A percentile compares a stretch with the other conserved stretches of the same genome.
phyloP scores from a whole-genome alignment of 805 yeast genomes.

The Wickerhamomyces bovis region DNA sequence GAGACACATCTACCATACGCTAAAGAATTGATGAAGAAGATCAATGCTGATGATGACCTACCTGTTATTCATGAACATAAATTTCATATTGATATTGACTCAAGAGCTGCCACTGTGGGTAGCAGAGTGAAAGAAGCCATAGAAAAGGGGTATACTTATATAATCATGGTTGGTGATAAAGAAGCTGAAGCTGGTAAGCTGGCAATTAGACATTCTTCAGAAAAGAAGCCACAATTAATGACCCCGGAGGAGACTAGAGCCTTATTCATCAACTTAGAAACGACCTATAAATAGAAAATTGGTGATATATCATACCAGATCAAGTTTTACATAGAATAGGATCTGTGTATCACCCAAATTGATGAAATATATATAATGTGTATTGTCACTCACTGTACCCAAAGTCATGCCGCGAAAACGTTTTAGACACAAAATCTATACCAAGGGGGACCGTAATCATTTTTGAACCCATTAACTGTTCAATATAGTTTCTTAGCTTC shows the following conservation, averaged over 20 bases:
- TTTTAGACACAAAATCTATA: not conserved
- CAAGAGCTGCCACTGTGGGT: conserved; percentile 72
- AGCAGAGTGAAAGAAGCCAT: conserved; percentile 76
- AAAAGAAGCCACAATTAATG: conserved; percentile 37
- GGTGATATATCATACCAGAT: not conserved
- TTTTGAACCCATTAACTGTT: no score
- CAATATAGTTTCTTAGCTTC: not conserved
- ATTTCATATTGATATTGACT: conserved; percentile 73
- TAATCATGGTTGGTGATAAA: conserved; percentile 82
- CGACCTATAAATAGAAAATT: conserved; percentile 28
- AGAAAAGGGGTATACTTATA: conserved; percentile 65
- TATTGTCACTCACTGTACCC: no score
- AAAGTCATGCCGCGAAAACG: not conserved
- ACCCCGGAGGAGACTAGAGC: conserved; percentile 44
- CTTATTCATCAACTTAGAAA: conserved; percentile 52
- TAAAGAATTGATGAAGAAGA: conserved; percentile 33
- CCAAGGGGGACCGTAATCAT: no score
- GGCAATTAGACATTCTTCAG: conserved; percentile 57
- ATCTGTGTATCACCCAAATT: not conserved
- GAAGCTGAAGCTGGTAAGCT: conserved; percentile 57
- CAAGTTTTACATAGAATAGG: no score
- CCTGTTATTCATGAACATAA: conserved; percentile 52
- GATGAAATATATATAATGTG: not conserved
- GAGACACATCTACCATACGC: conserved; percentile 55
- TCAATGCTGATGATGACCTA: conserved; percentile 46